A percentile compares a stretch with the other conserved stretches of the same genome.
Conservation (phyloP, 192 early-diverging fungal species). For the Phlyctochytrium bullatum region DNA sequence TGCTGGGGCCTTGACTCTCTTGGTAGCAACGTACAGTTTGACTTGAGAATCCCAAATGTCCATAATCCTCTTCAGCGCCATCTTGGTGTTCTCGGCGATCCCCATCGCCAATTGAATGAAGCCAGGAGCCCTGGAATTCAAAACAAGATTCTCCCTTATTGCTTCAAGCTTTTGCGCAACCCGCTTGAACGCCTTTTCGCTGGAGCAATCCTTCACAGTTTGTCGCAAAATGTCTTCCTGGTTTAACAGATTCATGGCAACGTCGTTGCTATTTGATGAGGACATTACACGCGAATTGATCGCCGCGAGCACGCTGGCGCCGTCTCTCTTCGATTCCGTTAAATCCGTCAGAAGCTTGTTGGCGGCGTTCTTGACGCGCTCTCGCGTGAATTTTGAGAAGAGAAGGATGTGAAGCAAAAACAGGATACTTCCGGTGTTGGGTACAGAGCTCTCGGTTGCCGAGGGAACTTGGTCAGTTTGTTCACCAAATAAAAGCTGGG, state of each 20-base stretch:
- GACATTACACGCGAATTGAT: conserved; percentile 32
- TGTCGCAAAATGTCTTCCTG: conserved; percentile 65
- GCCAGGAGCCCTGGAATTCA: conserved; percentile 24
- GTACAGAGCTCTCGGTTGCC: neutral
- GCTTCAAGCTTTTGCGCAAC: conserved; percentile 13
- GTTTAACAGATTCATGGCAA: conserved; percentile 62
- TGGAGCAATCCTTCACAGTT: conserved; percentile 35
- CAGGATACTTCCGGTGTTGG: neutral
- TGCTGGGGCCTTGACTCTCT: conserved; percentile 4
- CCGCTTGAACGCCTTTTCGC: neutral
- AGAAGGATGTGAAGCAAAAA: conserved; percentile 47
- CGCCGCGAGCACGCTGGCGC: conserved; percentile 48
- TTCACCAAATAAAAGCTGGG: conserved; percentile 35
- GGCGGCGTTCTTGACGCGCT: conserved; percentile 64
- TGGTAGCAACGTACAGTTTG: neutral
- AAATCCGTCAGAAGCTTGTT: conserved; percentile 72
- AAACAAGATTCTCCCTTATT: conserved; percentile 15
- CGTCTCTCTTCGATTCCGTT: conserved; percentile 65
- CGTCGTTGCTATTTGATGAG: conserved; percentile 42
- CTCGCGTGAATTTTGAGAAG: conserved; percentile 65
- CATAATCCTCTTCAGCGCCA: conserved; percentile 9
- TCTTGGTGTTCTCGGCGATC: neutral
- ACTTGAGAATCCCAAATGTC: conserved; percentile 32
- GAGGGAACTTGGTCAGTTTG: too few species aligned
- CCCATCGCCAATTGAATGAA: conserved; percentile 42